Percentiles rank a stretch among this genome's conserved stretches.
phyloP scores from a whole-genome alignment of 2,329 filamentous ascomycete genomes.

The Cytospora piceae region DNA sequence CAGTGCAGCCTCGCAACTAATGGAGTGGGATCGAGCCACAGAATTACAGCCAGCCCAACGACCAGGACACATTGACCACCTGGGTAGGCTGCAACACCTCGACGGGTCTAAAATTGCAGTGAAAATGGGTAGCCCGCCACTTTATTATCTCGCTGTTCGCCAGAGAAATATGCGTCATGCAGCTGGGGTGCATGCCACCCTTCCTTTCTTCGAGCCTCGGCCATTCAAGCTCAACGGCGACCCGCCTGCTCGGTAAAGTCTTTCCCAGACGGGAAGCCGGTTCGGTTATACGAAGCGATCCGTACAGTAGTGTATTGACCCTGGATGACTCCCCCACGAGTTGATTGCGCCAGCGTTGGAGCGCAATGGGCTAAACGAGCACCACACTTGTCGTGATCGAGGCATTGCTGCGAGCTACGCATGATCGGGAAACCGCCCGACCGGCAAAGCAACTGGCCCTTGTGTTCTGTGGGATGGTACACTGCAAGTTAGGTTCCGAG shows the following conservation, averaged over 20 bases:
- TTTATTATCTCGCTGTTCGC: too few species aligned
- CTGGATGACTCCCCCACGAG: background rate
- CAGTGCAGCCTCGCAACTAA: background rate
- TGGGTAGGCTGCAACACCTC: background rate
- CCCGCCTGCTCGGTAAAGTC: slow-evolving; percentile 12
- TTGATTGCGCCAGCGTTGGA: background rate
- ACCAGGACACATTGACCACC: too few species aligned
- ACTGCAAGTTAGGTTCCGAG: background rate
- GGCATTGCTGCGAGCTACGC: background rate
- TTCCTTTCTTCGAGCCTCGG: background rate
- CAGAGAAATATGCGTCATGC: background rate
- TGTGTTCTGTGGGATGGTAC: background rate
- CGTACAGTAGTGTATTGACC: background rate
- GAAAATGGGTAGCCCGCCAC: too few species aligned
- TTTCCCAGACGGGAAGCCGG: slow-evolving; percentile 24
- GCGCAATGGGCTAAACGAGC: background rate
- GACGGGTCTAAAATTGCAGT: too few species aligned
- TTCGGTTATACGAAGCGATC: slow-evolving; percentile 2
- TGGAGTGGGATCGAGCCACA: too few species aligned
- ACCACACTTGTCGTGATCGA: background rate
- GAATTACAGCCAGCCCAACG: too few species aligned
- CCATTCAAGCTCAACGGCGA: slow-evolving; percentile 12
- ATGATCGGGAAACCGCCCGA: background rate
- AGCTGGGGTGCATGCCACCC: background rate
- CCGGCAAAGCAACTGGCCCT: background rate